phyloP scores from a whole-genome alignment of 2,329 filamentous ascomycete species.

The Aspergillus terreus region DNA sequence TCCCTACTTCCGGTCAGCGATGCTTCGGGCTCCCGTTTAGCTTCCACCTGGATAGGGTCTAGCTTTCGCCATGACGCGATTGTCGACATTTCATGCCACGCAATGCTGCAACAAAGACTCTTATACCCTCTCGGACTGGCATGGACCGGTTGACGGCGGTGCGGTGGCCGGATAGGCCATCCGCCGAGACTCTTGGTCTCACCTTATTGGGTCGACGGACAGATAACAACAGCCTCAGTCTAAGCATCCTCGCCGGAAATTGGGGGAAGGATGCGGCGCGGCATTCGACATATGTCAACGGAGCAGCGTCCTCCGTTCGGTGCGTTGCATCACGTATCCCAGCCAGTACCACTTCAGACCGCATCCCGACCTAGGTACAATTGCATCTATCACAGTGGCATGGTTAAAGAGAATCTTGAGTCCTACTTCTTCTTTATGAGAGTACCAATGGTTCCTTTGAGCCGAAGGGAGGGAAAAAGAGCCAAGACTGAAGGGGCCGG shows the following conservation, averaged over 20 bases:
- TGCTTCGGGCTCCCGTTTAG: no score
- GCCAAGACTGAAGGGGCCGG: neutral
- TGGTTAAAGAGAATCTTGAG: neutral
- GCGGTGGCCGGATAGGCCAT: neutral
- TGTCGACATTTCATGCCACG: no score
- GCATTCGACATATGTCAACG: neutral
- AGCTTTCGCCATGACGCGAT: no score
- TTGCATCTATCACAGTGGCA: neutral
- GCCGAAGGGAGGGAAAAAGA: no score
- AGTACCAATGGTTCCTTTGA: no score
- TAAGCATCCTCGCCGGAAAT: neutral
- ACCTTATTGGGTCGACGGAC: neutral
- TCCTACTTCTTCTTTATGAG: no score
- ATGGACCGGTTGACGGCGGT: no score
- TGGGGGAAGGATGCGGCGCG: neutral
- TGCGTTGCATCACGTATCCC: neutral
- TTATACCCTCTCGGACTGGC: no score
- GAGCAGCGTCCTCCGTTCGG: neutral
- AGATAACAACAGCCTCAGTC: neutral
- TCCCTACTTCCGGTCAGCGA: no score
- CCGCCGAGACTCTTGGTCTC: slow-evolving; percentile 3
- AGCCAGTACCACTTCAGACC: no score
- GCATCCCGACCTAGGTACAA: neutral
- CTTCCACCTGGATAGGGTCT: no score
- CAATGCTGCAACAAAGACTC: no score